Evolutionary conservation across 805 yeast species (phyloP).

Genomic region (Candida odintsovae): DNA sequence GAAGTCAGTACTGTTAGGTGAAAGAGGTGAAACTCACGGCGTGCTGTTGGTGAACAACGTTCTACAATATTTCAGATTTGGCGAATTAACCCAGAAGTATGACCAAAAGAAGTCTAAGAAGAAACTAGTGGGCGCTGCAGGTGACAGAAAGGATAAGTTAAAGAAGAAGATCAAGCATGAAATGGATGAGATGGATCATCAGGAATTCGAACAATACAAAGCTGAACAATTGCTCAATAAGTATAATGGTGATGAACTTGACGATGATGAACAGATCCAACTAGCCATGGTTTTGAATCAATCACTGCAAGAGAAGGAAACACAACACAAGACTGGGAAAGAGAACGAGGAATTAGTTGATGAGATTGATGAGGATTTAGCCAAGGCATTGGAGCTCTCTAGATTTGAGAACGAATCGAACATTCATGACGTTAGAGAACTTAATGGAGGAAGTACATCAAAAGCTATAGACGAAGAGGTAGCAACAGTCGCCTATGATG

Average conservation of each 20-base stretch:
- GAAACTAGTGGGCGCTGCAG: slow-evolving; percentile 9
- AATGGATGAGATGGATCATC: slow-evolving; percentile 18
- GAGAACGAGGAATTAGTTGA: slow-evolving; percentile 2
- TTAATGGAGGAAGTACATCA: not conserved
- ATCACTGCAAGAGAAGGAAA: slow-evolving; percentile 13
- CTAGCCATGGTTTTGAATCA: slow-evolving; percentile 21
- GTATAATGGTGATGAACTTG: slow-evolving; percentile 20
- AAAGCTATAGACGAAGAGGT: not conserved
- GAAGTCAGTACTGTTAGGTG: slow-evolving; percentile 8
- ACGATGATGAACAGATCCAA: slow-evolving; percentile 20
- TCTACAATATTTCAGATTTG: slow-evolving; percentile 21
- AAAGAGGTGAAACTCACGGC: slow-evolving; percentile 13
- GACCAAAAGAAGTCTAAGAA: slow-evolving; percentile 8
- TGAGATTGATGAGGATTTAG: slow-evolving; percentile 13
- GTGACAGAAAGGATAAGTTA: slow-evolving; percentile 17
- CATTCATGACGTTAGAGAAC: not conserved
- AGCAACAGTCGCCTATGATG: slow-evolving; percentile 7
- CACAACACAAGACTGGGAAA: slow-evolving; percentile 9
- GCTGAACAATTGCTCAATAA: slow-evolving; percentile 12
- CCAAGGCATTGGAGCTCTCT: slow-evolving; percentile 6
- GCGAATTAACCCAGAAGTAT: slow-evolving; percentile 6
- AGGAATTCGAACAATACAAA: slow-evolving; percentile 9
- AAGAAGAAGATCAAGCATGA: slow-evolving; percentile 16
- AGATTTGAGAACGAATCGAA: not conserved
- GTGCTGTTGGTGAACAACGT: slow-evolving; percentile 13